Conservation (phyloP, 2,329 filamentous ascomycete species). For the Knoxdaviesia proteae region DNA sequence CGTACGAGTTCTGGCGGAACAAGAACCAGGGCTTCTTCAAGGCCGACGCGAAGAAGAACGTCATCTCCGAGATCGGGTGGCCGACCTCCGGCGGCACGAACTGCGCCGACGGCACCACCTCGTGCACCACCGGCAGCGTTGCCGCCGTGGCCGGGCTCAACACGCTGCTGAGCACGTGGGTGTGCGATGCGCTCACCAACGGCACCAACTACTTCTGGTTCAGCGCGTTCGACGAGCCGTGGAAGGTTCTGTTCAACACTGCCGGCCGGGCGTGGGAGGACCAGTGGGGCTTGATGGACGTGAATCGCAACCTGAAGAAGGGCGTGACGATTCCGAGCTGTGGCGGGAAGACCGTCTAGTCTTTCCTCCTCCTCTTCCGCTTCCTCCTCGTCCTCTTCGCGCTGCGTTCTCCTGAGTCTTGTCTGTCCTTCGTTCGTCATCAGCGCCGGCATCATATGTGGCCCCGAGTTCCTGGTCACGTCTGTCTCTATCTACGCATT, state of each 20-base stretch:
- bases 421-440: not conserved
- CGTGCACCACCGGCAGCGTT: constrained; percentile 46
- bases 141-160: constrained; percentile 70
- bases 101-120: constrained; percentile 29
- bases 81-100: constrained; percentile 62
- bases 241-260: constrained; percentile 62
- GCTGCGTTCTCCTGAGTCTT: not conserved
- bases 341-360: constrained; percentile 44
- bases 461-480: not conserved
- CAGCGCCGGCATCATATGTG: not conserved
- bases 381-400: not conserved
- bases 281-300: constrained; percentile 83
- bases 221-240: constrained; percentile 88
- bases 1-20: constrained; percentile 57
- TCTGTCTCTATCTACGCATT: not conserved
- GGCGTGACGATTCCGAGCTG: constrained; percentile 79
- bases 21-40: constrained; percentile 48
- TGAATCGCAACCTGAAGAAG: constrained; percentile 61
- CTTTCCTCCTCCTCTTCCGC: not conserved
- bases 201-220: constrained; percentile 96
- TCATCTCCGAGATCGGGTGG: constrained; percentile 89
- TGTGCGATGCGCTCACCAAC: constrained; percentile 61
- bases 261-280: constrained; percentile 67
- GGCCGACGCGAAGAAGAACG: constrained; percentile 40
- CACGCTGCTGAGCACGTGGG: constrained; percentile 65